Evolutionary conservation across 495 filamentous ascomycete species (phyloP), one percentile per base, ranked within the genome.

Genomic region (Articulospora tetracladia): DNA sequence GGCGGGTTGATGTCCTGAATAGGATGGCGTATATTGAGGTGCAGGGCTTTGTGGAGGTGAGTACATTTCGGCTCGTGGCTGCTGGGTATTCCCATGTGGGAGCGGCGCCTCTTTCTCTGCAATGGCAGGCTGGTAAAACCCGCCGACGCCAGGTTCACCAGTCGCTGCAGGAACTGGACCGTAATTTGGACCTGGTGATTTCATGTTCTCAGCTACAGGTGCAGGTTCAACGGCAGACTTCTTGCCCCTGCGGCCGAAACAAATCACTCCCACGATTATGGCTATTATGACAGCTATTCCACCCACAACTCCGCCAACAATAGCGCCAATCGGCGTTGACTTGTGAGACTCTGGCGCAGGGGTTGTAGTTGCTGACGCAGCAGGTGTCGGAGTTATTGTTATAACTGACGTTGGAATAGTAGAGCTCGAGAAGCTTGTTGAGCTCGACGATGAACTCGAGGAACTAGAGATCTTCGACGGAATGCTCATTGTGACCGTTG

Each of bases 281-380:
- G 28, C 23, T 3, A 25, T 44, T 1, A 58, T 49, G 24, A 50
- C 1, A 15, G 41, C 36, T 1, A 58, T 19, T 3, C 55, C 55
- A 8, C 55, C 55, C 17, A 58, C 25, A 4, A 28, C 41, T 1
- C 55, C 55, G 20, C 55, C 55, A 32, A 58, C 44, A 32, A 58
- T 58, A 17, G 55, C 24, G 24, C 55, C 55, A 23, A 58, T 58
- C 10, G 55, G 55, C 20, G 55, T 50, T 13, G 26, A 12, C 17
- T 58, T 57, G 10, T 17, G 1, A 15, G 30, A 15, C 20, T 17
- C 20, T 26, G 39, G 25, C 3, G 12, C 19, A 13, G 55, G 25
- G 1, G 46, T 24, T 27, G 39, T 2, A 3, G 39, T 49, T 10
- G 53, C 15, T 6, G 53, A 13, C 22, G 32, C 6, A 11, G 34